phyloP scores from a whole-genome alignment of 495 filamentous ascomycete species.

The Diplogelasinospora grovesii region DNA sequence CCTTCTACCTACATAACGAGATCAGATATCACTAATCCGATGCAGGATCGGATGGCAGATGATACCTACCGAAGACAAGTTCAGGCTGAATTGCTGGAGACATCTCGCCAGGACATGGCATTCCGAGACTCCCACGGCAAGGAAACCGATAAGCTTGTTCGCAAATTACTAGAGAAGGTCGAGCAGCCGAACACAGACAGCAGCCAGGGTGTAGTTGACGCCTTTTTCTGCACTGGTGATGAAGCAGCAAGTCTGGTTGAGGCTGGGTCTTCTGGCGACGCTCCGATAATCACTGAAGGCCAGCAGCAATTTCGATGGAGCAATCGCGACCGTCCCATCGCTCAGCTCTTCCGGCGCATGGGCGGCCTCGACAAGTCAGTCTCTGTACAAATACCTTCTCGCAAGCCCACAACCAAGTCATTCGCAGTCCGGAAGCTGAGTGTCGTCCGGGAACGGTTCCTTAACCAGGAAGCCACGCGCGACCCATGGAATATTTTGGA shows the following conservation, averaged over 20 bases:
- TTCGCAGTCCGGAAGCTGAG: constrained; percentile 13
- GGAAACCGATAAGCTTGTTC: too few species aligned
- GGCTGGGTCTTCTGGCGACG: too few species aligned
- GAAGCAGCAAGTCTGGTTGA: too few species aligned
- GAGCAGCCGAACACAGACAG: not conserved
- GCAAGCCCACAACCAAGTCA: too few species aligned
- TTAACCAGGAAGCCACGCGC: not conserved
- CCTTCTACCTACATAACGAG: not conserved
- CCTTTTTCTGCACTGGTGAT: too few species aligned
- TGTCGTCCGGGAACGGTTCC: not conserved
- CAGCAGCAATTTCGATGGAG: too few species aligned
- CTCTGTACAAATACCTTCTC: too few species aligned
- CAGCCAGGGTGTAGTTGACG: too few species aligned
- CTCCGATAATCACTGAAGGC: too few species aligned
- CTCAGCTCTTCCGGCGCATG: too few species aligned
- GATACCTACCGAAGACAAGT: constrained; percentile 2
- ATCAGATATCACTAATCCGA: not conserved
- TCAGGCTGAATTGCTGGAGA: constrained; percentile 2
- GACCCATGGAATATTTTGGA: constrained; percentile 1
- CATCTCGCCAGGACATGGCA: constrained; percentile 1
- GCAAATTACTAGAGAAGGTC: not conserved
- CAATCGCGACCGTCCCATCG: too few species aligned
- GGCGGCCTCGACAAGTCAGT: too few species aligned
- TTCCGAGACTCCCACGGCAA: constrained; percentile 1
- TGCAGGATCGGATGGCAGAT: constrained; percentile 1